Evolutionary conservation across 495 filamentous ascomycete genomes (phyloP).

Genomic region (Ramalina peruviana): DNA sequence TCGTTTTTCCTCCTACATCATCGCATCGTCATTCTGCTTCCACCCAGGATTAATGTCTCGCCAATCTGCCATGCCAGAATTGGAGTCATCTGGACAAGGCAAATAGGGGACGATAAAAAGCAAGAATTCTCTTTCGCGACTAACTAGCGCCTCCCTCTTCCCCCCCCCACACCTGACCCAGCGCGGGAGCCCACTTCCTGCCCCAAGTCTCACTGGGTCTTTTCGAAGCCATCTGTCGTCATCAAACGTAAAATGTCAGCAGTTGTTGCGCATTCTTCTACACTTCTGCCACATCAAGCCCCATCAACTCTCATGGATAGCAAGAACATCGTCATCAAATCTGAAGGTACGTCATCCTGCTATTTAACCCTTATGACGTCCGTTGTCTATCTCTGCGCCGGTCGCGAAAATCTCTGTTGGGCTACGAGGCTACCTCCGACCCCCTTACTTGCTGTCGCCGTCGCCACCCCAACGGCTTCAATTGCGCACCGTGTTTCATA

Average conservation of each 20-base stretch:
- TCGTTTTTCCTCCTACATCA: slow-evolving; percentile 3
- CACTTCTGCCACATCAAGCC: slow-evolving; percentile 17
- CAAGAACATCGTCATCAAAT: slow-evolving; percentile 32
- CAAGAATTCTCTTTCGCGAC: background rate
- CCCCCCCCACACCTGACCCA: background rate
- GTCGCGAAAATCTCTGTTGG: background rate
- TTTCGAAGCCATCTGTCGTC: slow-evolving; percentile 1
- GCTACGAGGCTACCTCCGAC: background rate
- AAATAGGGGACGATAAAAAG: too few relatives aligned
- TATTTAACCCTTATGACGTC: slow-evolving; percentile 8
- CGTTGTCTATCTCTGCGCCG: slow-evolving; percentile 16
- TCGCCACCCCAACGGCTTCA: slow-evolving; percentile 11
- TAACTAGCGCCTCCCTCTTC: background rate
- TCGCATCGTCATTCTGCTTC: slow-evolving; percentile 2
- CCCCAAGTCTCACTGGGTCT: background rate
- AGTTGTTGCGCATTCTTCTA: slow-evolving; percentile 30
- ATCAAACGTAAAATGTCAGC: slow-evolving; percentile 27
- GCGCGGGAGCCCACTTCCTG: background rate
- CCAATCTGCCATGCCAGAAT: background rate
- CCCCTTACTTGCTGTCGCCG: background rate
- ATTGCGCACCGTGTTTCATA: slow-evolving; percentile 10
- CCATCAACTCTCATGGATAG: slow-evolving; percentile 35
- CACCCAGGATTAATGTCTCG: background rate
- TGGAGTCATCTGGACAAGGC: too few relatives aligned
- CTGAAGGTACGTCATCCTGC: slow-evolving; percentile 30